These are phyloP conservation scores for Penicillium sp. DNA, from an alignment of 2,329 filamentous ascomycete genomes.

Conservation along the genomic window DNA sequence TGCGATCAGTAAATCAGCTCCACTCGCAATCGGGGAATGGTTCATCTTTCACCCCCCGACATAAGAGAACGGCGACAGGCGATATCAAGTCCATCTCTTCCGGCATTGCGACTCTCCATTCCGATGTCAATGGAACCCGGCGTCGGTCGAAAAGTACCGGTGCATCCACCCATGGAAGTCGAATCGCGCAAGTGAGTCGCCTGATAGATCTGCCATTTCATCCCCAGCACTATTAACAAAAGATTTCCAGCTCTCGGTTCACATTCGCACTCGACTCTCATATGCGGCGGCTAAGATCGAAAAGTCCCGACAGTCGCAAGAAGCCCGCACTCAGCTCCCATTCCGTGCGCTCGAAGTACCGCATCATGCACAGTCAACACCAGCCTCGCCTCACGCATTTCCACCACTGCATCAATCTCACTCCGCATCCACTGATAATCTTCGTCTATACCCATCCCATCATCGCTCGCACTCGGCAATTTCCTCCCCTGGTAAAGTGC, in stretches of 20 bases:
- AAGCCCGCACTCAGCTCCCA: conserved; percentile 40
- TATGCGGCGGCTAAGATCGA: conserved; percentile 94
- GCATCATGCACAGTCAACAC: conserved; percentile 57
- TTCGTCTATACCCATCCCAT: conserved; percentile 8
- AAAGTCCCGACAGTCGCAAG: conserved; percentile 72
- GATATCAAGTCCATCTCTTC: conserved; percentile 53
- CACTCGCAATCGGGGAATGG: conserved; percentile 5
- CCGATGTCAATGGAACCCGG: conserved; percentile 31
- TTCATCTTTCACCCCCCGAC: conserved; percentile 34
- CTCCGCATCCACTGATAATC: conserved; percentile 4
- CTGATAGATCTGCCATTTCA: too few relatives aligned
- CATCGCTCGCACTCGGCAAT: conserved; percentile 16
- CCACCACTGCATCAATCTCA: conserved; percentile 5
- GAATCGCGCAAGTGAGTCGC: conserved; percentile 77
- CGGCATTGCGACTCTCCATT: conserved; percentile 11
- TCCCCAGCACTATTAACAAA: conserved; percentile 22
- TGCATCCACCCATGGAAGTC: conserved; percentile 59
- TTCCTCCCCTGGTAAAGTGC: conserved; percentile 17
- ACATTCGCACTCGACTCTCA: conserved; percentile 75
- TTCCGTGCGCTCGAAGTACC: conserved; percentile 42
- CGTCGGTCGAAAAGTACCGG: conserved; percentile 68
- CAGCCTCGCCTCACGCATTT: conserved; percentile 14
- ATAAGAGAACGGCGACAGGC: conserved; percentile 74
- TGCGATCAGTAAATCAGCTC: conserved; percentile 5
- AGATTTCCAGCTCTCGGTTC: conserved; percentile 59